Conservation (phyloP, 176 grass and related monocot genomes). For the Neostapfia colusana region DNA sequence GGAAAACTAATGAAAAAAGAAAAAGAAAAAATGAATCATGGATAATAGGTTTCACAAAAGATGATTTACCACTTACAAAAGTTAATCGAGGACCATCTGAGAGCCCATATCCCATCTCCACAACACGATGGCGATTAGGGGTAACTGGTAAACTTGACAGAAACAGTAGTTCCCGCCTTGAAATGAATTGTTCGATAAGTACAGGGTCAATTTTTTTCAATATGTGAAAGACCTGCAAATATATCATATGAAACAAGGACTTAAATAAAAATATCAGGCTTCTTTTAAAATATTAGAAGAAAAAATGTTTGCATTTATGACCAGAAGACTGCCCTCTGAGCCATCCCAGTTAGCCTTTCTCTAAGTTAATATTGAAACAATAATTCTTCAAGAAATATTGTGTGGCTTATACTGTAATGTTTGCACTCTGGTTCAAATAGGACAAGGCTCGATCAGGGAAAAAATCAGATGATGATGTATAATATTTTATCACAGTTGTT, state of each 20-base stretch:
- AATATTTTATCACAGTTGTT: not conserved
- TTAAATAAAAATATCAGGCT: not conserved
- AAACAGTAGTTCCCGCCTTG: conserved; percentile 67
- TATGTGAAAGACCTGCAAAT: conserved; percentile 72
- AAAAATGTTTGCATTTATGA: not conserved
- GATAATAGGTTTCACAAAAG: not conserved
- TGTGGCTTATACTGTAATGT: conserved; percentile 2
- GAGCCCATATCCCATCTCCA: conserved; percentile 59
- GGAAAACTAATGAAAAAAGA: conserved; percentile 9
- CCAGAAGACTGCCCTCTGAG: not conserved
- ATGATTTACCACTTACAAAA: conserved; percentile 66
- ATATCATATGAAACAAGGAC: conserved; percentile 27
- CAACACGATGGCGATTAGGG: conserved; percentile 75
- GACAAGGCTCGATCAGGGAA: not conserved
- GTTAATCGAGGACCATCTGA: conserved; percentile 70
- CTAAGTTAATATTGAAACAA: conserved; percentile 20
- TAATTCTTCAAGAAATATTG: not conserved
- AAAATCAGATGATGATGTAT: not conserved
- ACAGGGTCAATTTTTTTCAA: conserved; percentile 70
- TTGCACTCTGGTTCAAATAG: conserved; percentile 3
- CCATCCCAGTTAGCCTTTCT: conserved; percentile 11
- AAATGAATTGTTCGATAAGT: conserved; percentile 61
- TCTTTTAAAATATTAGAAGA: not conserved
- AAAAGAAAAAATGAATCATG: not conserved
- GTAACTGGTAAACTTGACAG: conserved; percentile 81